A percentile compares a stretch with the other conserved stretches of the same genome.
Evolutionary conservation across 73 alveolate genomes (phyloP).

Genomic region (Paramecium bursaria): DNA sequence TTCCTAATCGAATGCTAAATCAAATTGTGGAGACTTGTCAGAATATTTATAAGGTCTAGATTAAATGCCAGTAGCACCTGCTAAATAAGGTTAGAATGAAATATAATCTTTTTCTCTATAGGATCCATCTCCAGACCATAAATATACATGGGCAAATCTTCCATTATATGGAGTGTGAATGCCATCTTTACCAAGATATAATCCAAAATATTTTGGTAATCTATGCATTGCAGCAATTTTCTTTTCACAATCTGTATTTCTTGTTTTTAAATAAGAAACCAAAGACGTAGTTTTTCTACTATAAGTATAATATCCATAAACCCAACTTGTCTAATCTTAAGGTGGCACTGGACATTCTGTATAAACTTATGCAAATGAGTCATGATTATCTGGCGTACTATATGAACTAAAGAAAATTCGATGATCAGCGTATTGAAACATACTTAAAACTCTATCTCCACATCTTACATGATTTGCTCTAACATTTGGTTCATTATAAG

Average conservation of each 20-base stretch:
- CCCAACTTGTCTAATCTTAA: constrained; percentile 50
- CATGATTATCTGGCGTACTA: constrained; percentile 50
- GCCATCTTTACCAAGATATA: constrained; percentile 53
- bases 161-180: constrained; percentile 59
- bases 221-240: constrained; percentile 50
- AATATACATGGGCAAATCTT: constrained; percentile 31
- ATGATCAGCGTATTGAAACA: constrained; percentile 39
- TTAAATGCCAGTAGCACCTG: constrained; percentile 43
- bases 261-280: constrained; percentile 26
- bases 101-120: constrained; percentile 14
- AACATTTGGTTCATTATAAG: constrained; percentile 13
- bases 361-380: constrained; percentile 1
- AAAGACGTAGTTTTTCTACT: constrained; percentile 42
- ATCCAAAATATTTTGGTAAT: constrained; percentile 45
- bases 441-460: constrained; percentile 38
- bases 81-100: constrained; percentile 40
- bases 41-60: constrained; percentile 36
- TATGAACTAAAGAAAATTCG: constrained; percentile 35
- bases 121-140: constrained; percentile 52
- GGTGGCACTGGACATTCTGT: constrained; percentile 51
- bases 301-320: constrained; percentile 56
- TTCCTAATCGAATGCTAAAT: constrained; percentile 35
- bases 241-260: constrained; percentile 42
- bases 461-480: constrained; percentile 52
- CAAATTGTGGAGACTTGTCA: constrained; percentile 22